Conservation (phyloP, 305 asterid genomes). For the Ilex paraguariensis region DNA sequence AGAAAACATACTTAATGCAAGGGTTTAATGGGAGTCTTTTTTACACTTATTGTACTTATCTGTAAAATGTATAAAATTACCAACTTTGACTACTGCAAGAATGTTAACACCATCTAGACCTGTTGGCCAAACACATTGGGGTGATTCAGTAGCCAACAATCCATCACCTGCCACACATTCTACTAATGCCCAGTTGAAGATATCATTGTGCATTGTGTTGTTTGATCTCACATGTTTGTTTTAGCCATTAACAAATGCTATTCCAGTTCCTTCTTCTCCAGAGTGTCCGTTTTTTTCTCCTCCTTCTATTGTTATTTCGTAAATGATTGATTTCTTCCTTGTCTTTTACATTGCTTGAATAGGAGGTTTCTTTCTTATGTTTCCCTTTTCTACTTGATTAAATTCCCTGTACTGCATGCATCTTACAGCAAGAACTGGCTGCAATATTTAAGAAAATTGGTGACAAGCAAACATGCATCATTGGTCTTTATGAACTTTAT, state of each 20-base stretch:
- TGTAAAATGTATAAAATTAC: slow-evolving; percentile 5
- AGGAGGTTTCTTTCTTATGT: not conserved
- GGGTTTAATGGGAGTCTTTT: not conserved
- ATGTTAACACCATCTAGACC: slow-evolving; percentile 99
- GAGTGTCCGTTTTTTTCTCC: not conserved
- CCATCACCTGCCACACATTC: slow-evolving; percentile 85
- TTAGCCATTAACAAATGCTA: not conserved
- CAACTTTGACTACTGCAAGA: slow-evolving; percentile 99
- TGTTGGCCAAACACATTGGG: slow-evolving; percentile 96
- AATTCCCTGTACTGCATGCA: slow-evolving; percentile 14
- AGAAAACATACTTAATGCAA: slow-evolving; percentile 8
- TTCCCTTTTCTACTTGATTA: not conserved
- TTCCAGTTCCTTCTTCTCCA: no score
- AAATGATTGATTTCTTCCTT: not conserved
- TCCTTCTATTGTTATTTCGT: not conserved
- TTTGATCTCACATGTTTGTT: not conserved
- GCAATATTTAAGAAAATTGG: slow-evolving; percentile 99
- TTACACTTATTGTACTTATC: not conserved
- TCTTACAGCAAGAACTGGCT: slow-evolving; percentile 92
- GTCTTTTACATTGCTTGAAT: no score
- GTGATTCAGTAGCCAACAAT: slow-evolving; percentile 79
- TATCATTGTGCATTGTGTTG: slow-evolving; percentile 11
- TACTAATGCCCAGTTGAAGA: slow-evolving; percentile 95
- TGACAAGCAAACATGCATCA: slow-evolving; percentile 98
- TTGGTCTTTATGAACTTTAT: slow-evolving; percentile 95